Evolutionary conservation across 169 alveolate species (phyloP).

Genomic region (Eimeria necatrix): DNA sequence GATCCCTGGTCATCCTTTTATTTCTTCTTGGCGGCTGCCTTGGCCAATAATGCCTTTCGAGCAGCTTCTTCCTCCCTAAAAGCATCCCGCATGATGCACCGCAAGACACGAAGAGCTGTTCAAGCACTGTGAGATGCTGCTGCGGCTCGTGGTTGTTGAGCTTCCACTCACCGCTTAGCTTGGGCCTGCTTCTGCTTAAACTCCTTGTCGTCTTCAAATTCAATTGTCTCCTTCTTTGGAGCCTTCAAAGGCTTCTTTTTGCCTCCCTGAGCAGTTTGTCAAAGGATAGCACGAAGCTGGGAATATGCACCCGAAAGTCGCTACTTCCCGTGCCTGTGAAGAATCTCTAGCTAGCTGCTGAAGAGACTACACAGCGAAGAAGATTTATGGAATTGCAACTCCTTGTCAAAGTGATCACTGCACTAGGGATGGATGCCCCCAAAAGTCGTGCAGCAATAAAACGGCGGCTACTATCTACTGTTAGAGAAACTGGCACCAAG

Average conservation of each 20-base stretch:
- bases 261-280: slow-evolving; percentile 62
- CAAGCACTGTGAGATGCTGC: no score
- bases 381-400: no score
- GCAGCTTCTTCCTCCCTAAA: slow-evolving; percentile 79
- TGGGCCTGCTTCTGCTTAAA: slow-evolving; percentile 79
- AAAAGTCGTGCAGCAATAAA: no score
- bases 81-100: neutral
- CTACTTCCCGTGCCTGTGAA: no score
- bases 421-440: no score
- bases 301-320: no score
- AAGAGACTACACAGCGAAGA: no score
- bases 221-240: slow-evolving; percentile 63
- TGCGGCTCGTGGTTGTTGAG: no score
- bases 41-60: slow-evolving; percentile 73
- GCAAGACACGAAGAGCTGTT: neutral
- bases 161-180: slow-evolving; percentile 32
- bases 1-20: neutral
- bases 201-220: slow-evolving; percentile 64
- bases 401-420: no score
- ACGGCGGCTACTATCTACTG: no score
- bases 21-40: slow-evolving; percentile 79
- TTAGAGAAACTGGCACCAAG: no score
- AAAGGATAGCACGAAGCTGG: neutral
- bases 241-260: slow-evolving; percentile 79
- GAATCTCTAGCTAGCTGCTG: no score